phyloP scores from a whole-genome alignment of 331 rosid species.

The Pyracantha coccinea region DNA sequence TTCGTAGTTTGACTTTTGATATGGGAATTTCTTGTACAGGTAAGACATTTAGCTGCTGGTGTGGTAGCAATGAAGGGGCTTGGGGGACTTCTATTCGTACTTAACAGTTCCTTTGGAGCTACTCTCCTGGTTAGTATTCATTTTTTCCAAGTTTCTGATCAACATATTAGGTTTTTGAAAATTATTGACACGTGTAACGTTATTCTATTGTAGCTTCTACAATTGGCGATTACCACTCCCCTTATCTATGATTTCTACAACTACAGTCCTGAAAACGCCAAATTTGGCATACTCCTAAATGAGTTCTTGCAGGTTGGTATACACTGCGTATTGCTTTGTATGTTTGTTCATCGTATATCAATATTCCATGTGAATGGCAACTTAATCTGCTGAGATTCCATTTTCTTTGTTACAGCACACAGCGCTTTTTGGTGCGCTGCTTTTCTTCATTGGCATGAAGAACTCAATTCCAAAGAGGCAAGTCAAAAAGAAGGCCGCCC shows the following conservation, averaged over 20 bases:
- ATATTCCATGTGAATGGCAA: background rate
- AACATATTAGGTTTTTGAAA: background rate
- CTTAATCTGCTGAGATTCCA: conserved; percentile 3
- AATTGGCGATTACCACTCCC: conserved; percentile 55
- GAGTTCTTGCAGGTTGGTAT: conserved; percentile 62
- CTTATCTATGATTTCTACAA: conserved; percentile 77
- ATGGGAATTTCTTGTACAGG: conserved; percentile 31
- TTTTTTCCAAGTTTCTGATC: background rate
- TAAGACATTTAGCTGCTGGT: conserved; percentile 44
- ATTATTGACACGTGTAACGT: background rate
- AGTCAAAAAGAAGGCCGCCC: conserved; percentile 55
- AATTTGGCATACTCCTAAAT: conserved; percentile 37
- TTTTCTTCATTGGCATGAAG: conserved; percentile 81
- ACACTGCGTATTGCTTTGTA: background rate
- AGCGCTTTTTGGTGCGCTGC: conserved; percentile 77
- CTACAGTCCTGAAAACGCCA: conserved; percentile 37
- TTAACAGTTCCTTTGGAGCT: conserved; percentile 70
- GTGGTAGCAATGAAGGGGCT: conserved; percentile 54
- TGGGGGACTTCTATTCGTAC: conserved; percentile 74
- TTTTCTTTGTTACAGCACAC: conserved; percentile 33
- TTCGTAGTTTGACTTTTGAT: conserved; percentile 22
- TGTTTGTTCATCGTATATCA: background rate
- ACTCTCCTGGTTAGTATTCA: conserved; percentile 46
- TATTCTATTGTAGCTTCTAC: conserved; percentile 40
- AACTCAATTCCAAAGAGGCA: conserved; percentile 53